A percentile compares a stretch with the other conserved stretches of the same genome.
Conservation (phyloP, 768 basidiomycete species). For the Lentinula edodes region DNA sequence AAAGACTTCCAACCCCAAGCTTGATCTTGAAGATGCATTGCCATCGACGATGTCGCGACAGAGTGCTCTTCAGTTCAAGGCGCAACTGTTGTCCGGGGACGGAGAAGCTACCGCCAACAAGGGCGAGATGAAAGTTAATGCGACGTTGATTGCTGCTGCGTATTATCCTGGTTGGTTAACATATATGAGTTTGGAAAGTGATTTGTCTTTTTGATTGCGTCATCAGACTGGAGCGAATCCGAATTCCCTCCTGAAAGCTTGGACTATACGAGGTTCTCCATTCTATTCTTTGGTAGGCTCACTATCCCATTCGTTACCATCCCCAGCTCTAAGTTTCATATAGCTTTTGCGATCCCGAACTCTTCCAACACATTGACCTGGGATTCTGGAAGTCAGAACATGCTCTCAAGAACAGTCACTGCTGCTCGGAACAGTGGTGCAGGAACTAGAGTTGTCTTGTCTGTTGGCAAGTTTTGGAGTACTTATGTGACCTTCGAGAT, state of each 20-base stretch:
- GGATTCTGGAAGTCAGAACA: slow-evolving; percentile 41
- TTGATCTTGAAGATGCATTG: slow-evolving; percentile 40
- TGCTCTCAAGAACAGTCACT: slow-evolving; percentile 53
- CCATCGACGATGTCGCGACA: slow-evolving; percentile 41
- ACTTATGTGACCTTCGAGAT: background rate
- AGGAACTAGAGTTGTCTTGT: slow-evolving; percentile 61
- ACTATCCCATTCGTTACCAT: background rate
- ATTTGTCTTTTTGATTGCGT: slow-evolving; percentile 25
- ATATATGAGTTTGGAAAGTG: slow-evolving; percentile 26
- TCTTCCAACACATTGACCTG: slow-evolving; percentile 47
- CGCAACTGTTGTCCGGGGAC: background rate
- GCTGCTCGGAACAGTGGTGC: slow-evolving; percentile 49
- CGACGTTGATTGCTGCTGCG: slow-evolving; percentile 33
- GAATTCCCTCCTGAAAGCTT: slow-evolving; percentile 49
- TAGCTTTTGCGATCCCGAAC: slow-evolving; percentile 68
- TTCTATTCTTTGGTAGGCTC: slow-evolving; percentile 53
- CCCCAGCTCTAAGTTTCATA: background rate
- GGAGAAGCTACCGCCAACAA: slow-evolving; percentile 6
- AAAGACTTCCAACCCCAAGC: slow-evolving; percentile 4
- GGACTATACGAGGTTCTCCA: slow-evolving; percentile 62
- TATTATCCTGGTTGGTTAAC: slow-evolving; percentile 30
- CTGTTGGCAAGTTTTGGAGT: slow-evolving; percentile 43
- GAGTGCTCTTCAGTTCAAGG: slow-evolving; percentile 20
- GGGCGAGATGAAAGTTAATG: slow-evolving; percentile 16
- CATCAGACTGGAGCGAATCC: slow-evolving; percentile 41